These are phyloP conservation scores for Neopestalotiopsis sp. DNA, from an alignment of 2,329 filamentous ascomycete species.

Conservation along the genomic window DNA sequence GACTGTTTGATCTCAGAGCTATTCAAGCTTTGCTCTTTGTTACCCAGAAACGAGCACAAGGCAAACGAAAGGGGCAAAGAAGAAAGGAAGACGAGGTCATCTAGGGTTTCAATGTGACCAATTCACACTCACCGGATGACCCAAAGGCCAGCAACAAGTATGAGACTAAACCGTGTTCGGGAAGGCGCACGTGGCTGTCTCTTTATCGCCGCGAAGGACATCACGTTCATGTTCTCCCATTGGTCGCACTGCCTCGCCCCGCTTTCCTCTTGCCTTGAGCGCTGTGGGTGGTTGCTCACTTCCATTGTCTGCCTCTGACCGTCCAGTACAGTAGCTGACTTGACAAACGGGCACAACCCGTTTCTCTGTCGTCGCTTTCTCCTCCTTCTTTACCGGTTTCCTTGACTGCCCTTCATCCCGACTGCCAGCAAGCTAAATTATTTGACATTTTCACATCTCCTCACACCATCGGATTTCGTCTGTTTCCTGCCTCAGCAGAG, in stretches of 20 bases:
- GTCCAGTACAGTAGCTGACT: background rate
- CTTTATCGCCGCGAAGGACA: background rate
- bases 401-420: background rate
- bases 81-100: constrained; percentile 1
- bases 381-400: background rate
- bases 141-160: background rate
- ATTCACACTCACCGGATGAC: background rate
- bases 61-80: background rate
- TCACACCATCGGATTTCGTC: background rate
- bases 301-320: background rate
- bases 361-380: background rate
- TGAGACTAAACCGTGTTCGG: background rate
- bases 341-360: too few species aligned
- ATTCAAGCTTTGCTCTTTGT: background rate
- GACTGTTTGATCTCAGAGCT: background rate
- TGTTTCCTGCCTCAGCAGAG: background rate
- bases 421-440: background rate
- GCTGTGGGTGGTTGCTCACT: background rate
- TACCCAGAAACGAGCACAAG: background rate
- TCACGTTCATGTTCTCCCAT: background rate
- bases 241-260: background rate
- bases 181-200: background rate
- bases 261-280: background rate
- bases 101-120: background rate
- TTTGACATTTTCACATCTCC: too few species aligned